Conservation (phyloP, 805 yeast genomes). For the Spathaspora passalidarum region DNA sequence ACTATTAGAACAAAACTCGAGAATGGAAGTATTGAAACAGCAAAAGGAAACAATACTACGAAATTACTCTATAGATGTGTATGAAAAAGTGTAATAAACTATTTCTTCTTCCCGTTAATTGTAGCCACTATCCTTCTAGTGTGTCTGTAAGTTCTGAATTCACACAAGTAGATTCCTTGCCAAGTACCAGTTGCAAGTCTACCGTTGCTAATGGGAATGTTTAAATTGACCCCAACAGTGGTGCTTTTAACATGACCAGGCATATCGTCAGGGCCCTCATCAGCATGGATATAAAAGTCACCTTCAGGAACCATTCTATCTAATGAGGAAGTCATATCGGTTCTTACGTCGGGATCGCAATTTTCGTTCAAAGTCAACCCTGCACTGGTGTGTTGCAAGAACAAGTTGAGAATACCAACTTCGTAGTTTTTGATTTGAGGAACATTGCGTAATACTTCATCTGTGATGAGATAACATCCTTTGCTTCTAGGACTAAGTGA, state of each 20-base stretch:
- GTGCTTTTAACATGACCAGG: slow-evolving; percentile 71
- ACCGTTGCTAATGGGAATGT: slow-evolving; percentile 71
- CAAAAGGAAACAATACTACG: slow-evolving; percentile 29
- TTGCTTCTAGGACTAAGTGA: slow-evolving; percentile 54
- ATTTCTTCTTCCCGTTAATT: slow-evolving; percentile 53
- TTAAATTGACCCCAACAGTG: slow-evolving; percentile 60
- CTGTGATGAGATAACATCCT: slow-evolving; percentile 71
- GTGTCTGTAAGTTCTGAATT: slow-evolving; percentile 65
- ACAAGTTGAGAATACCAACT: slow-evolving; percentile 62
- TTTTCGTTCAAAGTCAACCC: slow-evolving; percentile 76
- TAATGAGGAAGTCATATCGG: slow-evolving; percentile 62
- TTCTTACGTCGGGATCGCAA: slow-evolving; percentile 74
- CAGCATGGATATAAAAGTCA: slow-evolving; percentile 55
- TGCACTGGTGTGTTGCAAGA: slow-evolving; percentile 78
- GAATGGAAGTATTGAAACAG: slow-evolving; percentile 24
- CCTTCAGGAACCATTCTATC: slow-evolving; percentile 69
- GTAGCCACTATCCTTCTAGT: slow-evolving; percentile 70
- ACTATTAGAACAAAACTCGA: slow-evolving; percentile 32
- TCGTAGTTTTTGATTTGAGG: slow-evolving; percentile 61
- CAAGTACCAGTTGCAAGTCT: slow-evolving; percentile 72
- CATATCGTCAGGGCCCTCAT: slow-evolving; percentile 84
- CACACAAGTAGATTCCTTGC: slow-evolving; percentile 81
- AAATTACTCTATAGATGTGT: slow-evolving; percentile 32
- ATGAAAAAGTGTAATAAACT: slow-evolving; percentile 15
- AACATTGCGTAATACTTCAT: slow-evolving; percentile 53